Percentiles rank a stretch among this genome's conserved stretches.
Conservation (phyloP, 306 rosid genomes). For the Spatholobus suberectus region DNA sequence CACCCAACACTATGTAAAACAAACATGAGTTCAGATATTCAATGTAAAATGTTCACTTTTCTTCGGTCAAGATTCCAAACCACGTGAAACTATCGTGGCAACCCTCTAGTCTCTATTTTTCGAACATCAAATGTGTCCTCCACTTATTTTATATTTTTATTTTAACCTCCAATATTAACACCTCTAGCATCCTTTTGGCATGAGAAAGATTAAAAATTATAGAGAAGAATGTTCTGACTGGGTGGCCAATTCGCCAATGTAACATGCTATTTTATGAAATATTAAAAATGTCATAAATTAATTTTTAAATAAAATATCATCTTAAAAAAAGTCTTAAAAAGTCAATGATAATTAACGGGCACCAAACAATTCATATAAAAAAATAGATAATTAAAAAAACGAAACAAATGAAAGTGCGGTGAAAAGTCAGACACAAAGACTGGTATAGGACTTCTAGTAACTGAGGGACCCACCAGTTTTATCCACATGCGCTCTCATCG, state of each 20-base stretch:
- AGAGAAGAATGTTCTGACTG: neutral
- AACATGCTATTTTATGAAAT: neutral
- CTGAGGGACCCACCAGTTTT: slow-evolving; percentile 6
- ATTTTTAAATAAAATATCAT: neutral
- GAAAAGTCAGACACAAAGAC: slow-evolving; percentile 34
- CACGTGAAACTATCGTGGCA: slow-evolving; percentile 28
- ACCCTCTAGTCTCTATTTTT: neutral
- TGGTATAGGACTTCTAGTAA: slow-evolving; percentile 25
- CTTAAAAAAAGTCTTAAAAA: neutral
- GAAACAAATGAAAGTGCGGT: neutral
- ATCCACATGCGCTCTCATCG: neutral
- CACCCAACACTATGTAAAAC: neutral
- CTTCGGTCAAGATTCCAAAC: slow-evolving; percentile 46
- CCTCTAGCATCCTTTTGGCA: neutral
- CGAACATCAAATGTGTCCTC: neutral
- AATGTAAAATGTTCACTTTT: neutral
- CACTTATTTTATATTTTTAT: neutral
- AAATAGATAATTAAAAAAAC: neutral
- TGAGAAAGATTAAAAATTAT: neutral
- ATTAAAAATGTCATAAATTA: neutral
- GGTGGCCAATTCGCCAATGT: neutral
- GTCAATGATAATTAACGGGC: neutral
- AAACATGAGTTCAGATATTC: neutral
- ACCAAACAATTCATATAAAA: neutral
- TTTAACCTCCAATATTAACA: neutral